Conservation (phyloP, 805 yeast species). For the Kazachstania martiniae region DNA sequence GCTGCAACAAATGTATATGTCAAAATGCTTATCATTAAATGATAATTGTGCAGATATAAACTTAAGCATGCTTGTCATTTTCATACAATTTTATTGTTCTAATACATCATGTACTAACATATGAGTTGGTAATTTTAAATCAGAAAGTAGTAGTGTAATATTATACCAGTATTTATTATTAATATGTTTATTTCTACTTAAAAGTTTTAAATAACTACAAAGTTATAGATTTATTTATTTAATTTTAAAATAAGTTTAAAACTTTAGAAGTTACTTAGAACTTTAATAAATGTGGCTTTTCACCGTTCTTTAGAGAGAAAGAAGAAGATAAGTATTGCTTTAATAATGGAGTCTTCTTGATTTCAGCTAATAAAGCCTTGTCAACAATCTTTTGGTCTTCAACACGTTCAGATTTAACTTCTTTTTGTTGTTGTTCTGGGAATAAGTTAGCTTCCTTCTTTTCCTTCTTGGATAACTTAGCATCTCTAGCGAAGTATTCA, state of each 20-base stretch:
- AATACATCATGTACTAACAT: too few relatives aligned
- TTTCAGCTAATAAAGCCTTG: constrained; percentile 79
- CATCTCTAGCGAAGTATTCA: constrained; percentile 90
- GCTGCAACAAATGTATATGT: too few relatives aligned
- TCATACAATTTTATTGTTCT: too few relatives aligned
- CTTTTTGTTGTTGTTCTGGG: constrained; percentile 66
- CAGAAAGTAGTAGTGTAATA: not conserved
- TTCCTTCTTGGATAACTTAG: constrained; percentile 59
- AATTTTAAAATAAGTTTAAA: not conserved
- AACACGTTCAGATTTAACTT: constrained; percentile 82
- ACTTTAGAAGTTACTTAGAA: constrained; percentile 42
- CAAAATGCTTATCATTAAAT: too few relatives aligned
- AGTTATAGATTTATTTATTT: constrained; percentile 3
- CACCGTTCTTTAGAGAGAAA: constrained; percentile 95
- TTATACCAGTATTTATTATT: not conserved
- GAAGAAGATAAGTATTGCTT: constrained; percentile 90
- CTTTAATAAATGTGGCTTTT: constrained; percentile 94
- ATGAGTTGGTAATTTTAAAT: too few relatives aligned
- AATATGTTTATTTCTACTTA: too few relatives aligned
- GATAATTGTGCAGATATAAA: too few relatives aligned
- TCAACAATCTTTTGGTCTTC: constrained; percentile 94
- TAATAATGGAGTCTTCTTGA: constrained; percentile 92
- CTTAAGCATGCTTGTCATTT: too few relatives aligned
- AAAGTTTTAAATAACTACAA: constrained; percentile 1
- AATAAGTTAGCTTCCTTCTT: constrained; percentile 89